Evolutionary conservation across 805 yeast species (phyloP).

Genomic region (Blastobotrys mokoenaii): DNA sequence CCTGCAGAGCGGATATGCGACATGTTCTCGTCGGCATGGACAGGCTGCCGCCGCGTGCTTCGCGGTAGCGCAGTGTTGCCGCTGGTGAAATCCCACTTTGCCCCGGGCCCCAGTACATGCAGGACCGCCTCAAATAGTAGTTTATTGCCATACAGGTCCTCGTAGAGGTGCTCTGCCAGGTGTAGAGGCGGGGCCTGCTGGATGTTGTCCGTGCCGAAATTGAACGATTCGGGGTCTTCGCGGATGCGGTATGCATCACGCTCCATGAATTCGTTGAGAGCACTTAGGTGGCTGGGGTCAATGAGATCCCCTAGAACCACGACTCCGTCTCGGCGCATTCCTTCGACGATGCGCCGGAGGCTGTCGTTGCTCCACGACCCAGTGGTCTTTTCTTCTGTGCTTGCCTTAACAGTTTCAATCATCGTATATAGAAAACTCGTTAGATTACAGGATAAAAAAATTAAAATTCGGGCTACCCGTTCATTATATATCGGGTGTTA

Average conservation of each 20-base stretch:
- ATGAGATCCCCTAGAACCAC: slow-evolving; percentile 10
- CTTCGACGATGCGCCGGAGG: slow-evolving; percentile 11
- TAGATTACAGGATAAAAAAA: too few species aligned
- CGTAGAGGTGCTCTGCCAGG: slow-evolving; percentile 6
- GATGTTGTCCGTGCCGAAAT: slow-evolving; percentile 14
- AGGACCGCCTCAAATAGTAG: slow-evolving; percentile 10
- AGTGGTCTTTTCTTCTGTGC: slow-evolving; percentile 3
- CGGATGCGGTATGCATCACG: slow-evolving; percentile 8
- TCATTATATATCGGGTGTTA: too few species aligned
- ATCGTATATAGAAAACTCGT: too few species aligned
- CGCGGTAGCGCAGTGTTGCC: slow-evolving; percentile 13
- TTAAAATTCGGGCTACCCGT: too few species aligned
- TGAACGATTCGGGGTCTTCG: slow-evolving; percentile 3
- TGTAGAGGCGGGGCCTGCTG: slow-evolving; percentile 16
- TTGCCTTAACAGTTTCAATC: slow-evolving; percentile 4
- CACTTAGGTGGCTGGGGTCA: slow-evolving; percentile 12
- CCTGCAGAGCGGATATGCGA: slow-evolving; percentile 5
- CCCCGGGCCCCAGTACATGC: slow-evolving; percentile 12
- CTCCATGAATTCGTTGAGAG: slow-evolving; percentile 11
- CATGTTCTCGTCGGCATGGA: slow-evolving; percentile 11
- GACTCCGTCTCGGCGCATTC: slow-evolving; percentile 9
- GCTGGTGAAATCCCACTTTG: slow-evolving; percentile 11
- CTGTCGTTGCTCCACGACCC: slow-evolving; percentile 10
- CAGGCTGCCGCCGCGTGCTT: slow-evolving; percentile 12
- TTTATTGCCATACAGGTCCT: slow-evolving; percentile 11